Percentiles rank a stretch among this genome's conserved stretches.
phyloP scores from a whole-genome alignment of 2,329 filamentous ascomycete genomes.

The Scedosporium aurantiacum region DNA sequence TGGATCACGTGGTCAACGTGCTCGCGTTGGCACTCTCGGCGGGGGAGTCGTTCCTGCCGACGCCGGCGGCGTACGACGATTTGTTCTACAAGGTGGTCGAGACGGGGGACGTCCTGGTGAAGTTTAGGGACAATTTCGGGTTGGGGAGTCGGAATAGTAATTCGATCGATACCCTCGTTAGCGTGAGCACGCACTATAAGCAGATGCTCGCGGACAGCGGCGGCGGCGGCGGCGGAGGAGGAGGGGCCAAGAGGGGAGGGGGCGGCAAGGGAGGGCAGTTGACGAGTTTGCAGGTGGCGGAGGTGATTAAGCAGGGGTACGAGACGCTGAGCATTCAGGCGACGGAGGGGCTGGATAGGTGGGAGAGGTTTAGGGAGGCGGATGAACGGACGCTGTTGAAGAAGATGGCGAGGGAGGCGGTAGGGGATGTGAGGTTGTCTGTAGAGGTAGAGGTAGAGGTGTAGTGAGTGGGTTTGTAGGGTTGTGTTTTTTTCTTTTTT shows the following conservation, averaged over 20 bases:
- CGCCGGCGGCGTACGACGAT: slow-evolving; percentile 82
- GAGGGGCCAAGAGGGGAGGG: slow-evolving; percentile 37
- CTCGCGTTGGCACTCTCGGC: slow-evolving; percentile 73
- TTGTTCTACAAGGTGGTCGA: slow-evolving; percentile 98
- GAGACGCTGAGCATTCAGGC: slow-evolving; percentile 88
- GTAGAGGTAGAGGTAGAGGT: slow-evolving; percentile 22
- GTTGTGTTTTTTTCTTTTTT: not conserved
- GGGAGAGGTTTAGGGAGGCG: slow-evolving; percentile 78
- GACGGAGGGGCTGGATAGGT: slow-evolving; percentile 74
- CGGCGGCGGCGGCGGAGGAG: slow-evolving; percentile 24
- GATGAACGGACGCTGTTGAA: slow-evolving; percentile 79
- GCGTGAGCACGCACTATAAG: slow-evolving; percentile 77
- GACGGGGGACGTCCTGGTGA: slow-evolving; percentile 67
- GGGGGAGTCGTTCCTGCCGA: slow-evolving; percentile 84
- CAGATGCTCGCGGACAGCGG: slow-evolving; percentile 57
- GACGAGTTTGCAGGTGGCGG: slow-evolving; percentile 73
- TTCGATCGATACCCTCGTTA: slow-evolving; percentile 76
- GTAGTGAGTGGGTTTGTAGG: not conserved
- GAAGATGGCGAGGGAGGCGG: slow-evolving; percentile 70
- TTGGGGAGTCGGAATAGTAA: slow-evolving; percentile 46
- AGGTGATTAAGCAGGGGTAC: slow-evolving; percentile 92
- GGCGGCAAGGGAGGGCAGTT: slow-evolving; percentile 42
- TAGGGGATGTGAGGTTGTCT: slow-evolving; percentile 46
- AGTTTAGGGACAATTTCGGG: slow-evolving; percentile 70
- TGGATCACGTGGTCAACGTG: slow-evolving; percentile 70